Conservation (phyloP, 2,329 filamentous ascomycete genomes). For the Colletotrichum costaricense region DNA sequence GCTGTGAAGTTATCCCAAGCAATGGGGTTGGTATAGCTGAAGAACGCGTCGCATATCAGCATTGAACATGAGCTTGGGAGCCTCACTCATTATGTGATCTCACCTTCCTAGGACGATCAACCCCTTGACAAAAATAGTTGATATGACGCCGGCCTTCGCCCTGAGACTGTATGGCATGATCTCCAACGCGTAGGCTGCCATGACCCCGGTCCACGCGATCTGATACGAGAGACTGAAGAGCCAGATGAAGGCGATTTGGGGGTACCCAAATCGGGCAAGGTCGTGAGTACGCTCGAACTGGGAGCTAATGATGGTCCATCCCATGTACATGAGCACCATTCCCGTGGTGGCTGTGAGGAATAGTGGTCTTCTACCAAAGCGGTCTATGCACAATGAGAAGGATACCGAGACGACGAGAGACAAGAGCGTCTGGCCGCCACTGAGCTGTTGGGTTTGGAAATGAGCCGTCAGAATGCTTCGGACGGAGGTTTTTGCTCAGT, state of each 20-base stretch:
- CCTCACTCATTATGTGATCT: neutral
- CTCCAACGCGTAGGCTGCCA: neutral
- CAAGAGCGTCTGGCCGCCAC: neutral
- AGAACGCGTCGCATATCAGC: too few relatives aligned
- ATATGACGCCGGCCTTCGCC: neutral
- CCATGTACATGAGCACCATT: neutral
- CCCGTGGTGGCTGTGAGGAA: slow-evolving; percentile 3
- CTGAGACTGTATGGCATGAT: neutral
- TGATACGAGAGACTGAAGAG: neutral
- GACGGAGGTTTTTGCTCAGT: neutral
- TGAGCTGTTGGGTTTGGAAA: neutral
- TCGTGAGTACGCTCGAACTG: neutral
- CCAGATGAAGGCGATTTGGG: neutral
- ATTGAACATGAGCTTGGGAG: neutral
- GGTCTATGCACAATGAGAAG: neutral
- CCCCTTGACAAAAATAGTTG: neutral
- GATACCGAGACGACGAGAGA: neutral
- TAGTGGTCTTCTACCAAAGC: neutral
- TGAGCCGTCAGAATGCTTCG: neutral
- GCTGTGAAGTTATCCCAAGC: neutral
- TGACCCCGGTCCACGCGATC: neutral
- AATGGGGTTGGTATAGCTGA: neutral
- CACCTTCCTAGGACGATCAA: neutral
- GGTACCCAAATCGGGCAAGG: neutral
- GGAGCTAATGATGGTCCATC: slow-evolving; percentile 1